Evolutionary conservation across 495 filamentous ascomycete genomes (phyloP).

Genomic region (Hamigera avellanea): DNA sequence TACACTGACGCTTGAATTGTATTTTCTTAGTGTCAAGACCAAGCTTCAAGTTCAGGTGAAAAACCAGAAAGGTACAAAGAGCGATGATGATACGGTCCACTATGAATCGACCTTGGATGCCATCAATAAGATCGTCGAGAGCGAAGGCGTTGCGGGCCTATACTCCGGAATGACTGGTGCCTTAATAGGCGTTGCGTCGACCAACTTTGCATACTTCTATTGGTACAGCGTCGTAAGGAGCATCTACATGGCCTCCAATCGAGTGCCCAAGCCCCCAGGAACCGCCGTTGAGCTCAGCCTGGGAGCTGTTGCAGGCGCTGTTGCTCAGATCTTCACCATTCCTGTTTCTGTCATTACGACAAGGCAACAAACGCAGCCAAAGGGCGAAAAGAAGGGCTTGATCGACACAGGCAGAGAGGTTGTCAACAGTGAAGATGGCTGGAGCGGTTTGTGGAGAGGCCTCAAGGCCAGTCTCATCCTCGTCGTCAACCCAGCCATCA

Average conservation of each 20-base stretch:
- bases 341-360: constrained; percentile 93
- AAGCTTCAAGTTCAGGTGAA: constrained; percentile 95
- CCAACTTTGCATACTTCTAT: constrained; percentile 99
- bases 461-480: constrained; percentile 93
- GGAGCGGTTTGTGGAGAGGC: constrained; percentile 83
- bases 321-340: constrained; percentile 94
- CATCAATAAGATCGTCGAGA: constrained; percentile 69
- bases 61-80: constrained; percentile 20
- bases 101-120: constrained; percentile 83
- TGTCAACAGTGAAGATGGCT: constrained; percentile 80
- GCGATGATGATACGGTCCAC: constrained; percentile 43
- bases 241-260: constrained; percentile 63
- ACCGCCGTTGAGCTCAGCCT: constrained; percentile 78
- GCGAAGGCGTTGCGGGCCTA: constrained; percentile 71
- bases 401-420: constrained; percentile 85
- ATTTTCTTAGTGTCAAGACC: constrained; percentile 68
- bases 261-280: constrained; percentile 52
- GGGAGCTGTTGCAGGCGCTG: constrained; percentile 77
- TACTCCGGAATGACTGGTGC: constrained; percentile 83
- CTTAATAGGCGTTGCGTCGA: constrained; percentile 85
- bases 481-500: constrained; percentile 95
- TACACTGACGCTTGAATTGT: too few species aligned
- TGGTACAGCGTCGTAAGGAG: constrained; percentile 90
- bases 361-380: constrained; percentile 84
- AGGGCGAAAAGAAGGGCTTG: constrained; percentile 73